Evolutionary conservation across 106 monocot genomes (phyloP).

Genomic region (Dactylorhiza incarnata): DNA sequence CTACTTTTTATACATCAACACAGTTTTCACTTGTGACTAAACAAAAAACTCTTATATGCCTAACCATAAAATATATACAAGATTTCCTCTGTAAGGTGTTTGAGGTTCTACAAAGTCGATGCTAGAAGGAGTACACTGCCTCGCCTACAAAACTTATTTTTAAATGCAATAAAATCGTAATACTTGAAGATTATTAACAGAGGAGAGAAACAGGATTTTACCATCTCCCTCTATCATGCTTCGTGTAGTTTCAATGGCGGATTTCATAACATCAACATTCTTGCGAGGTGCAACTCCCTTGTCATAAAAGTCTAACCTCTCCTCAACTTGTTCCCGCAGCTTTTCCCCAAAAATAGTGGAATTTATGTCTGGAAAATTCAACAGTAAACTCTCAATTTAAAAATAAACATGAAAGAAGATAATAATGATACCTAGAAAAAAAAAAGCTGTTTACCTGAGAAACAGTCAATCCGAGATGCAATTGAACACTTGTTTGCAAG

Average conservation of each 20-base stretch:
- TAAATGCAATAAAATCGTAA: not conserved
- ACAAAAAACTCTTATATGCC: no score
- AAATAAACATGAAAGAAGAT: not conserved
- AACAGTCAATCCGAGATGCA: constrained; percentile 93
- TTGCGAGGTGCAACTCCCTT: constrained; percentile 93
- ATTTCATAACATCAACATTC: constrained; percentile 97
- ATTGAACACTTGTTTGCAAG: constrained; percentile 96
- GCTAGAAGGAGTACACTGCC: no score
- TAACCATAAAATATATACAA: no score
- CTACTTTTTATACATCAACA: no score
- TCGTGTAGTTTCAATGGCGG: constrained; percentile 52
- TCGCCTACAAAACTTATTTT: no score
- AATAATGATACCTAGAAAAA: not conserved
- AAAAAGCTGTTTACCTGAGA: constrained; percentile 45
- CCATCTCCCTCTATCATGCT: constrained; percentile 20
- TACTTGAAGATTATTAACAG: not conserved
- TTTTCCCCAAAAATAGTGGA: constrained; percentile 78
- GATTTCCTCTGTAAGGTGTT: no score
- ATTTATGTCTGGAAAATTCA: constrained; percentile 35
- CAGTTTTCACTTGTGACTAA: no score
- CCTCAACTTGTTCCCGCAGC: constrained; percentile 90
- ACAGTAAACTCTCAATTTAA: not conserved
- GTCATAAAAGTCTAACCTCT: constrained; percentile 93
- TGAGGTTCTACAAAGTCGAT: no score
- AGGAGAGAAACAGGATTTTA: constrained; percentile 5